phyloP scores from a whole-genome alignment of 768 basidiomycete genomes.

The Trametes gibbosa region DNA sequence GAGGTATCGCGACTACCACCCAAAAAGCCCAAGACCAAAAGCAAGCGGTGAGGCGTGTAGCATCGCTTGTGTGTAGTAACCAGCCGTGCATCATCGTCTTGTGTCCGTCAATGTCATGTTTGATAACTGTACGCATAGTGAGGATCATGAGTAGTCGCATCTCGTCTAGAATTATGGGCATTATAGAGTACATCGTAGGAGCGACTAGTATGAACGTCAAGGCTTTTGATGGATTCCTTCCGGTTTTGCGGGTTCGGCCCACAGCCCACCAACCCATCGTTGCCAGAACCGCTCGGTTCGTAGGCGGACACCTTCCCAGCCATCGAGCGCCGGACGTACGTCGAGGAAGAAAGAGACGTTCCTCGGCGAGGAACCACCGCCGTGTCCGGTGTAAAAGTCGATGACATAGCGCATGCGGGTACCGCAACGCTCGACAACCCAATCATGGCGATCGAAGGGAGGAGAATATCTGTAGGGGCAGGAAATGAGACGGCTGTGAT shows the following conservation, averaged over 20 bases:
- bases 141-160: too few species aligned
- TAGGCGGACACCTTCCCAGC: slow-evolving; percentile 91
- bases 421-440: slow-evolving; percentile 94
- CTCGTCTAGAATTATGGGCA: not conserved
- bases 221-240: slow-evolving; percentile 3
- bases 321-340: slow-evolving; percentile 90
- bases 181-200: slow-evolving; percentile 6
- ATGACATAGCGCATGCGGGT: slow-evolving; percentile 89
- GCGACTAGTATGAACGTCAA: not conserved
- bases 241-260: slow-evolving; percentile 6
- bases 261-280: slow-evolving; percentile 28
- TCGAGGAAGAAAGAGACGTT: slow-evolving; percentile 90
- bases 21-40: slow-evolving; percentile 54
- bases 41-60: slow-evolving; percentile 39
- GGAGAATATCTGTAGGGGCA: slow-evolving; percentile 67
- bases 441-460: slow-evolving; percentile 98
- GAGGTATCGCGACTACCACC: slow-evolving; percentile 42
- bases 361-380: slow-evolving; percentile 40
- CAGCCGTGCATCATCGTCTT: too few species aligned
- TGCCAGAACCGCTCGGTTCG: slow-evolving; percentile 59
- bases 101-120: too few species aligned
- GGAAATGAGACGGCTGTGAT: slow-evolving; percentile 13
- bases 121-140: not conserved
- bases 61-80: not conserved
- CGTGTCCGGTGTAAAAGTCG: slow-evolving; percentile 92